Evolutionary conservation across 257 asterid genomes (phyloP).

Genomic region (Gentiana straminea): DNA sequence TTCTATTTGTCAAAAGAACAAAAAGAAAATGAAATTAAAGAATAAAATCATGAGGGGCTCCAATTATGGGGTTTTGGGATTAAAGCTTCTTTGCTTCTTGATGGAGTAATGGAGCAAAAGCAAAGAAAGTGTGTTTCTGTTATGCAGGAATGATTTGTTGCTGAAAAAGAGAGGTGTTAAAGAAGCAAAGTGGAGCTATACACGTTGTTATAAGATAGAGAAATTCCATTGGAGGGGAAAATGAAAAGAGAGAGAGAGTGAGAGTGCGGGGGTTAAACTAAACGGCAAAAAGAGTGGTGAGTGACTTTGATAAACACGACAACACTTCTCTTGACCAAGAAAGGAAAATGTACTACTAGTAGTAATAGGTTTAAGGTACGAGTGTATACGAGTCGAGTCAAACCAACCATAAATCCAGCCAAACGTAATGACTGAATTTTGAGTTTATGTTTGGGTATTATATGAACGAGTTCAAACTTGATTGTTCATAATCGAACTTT

Average conservation of each 20-base stretch:
- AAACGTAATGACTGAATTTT: too few species aligned
- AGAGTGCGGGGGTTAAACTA: conserved; percentile 11
- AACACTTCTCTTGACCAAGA: conserved; percentile 5
- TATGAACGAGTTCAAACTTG: too few species aligned
- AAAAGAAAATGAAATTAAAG: conserved; percentile 20
- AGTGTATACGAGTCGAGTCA: not conserved
- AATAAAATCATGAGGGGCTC: conserved; percentile 33
- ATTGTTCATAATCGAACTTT: too few species aligned
- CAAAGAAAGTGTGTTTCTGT: not conserved
- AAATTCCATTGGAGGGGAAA: conserved; percentile 1
- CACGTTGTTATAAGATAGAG: conserved; percentile 7
- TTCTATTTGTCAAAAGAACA: not conserved
- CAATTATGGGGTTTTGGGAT: conserved; percentile 11
- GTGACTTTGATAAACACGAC: not conserved
- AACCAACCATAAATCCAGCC: too few species aligned
- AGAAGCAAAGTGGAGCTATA: conserved; percentile 12
- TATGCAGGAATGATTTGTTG: conserved; percentile 4
- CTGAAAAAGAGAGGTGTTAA: conserved; percentile 16
- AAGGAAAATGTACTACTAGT: not conserved
- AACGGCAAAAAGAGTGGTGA: not conserved
- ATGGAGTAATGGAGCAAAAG: conserved; percentile 6
- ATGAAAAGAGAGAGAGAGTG: not conserved
- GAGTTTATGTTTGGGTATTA: too few species aligned
- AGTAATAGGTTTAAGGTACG: not conserved
- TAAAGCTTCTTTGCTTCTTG: conserved; percentile 44